These are phyloP conservation scores for Quercus agrifolia DNA, from an alignment of 306 rosid genomes.

Conservation along the genomic window DNA sequence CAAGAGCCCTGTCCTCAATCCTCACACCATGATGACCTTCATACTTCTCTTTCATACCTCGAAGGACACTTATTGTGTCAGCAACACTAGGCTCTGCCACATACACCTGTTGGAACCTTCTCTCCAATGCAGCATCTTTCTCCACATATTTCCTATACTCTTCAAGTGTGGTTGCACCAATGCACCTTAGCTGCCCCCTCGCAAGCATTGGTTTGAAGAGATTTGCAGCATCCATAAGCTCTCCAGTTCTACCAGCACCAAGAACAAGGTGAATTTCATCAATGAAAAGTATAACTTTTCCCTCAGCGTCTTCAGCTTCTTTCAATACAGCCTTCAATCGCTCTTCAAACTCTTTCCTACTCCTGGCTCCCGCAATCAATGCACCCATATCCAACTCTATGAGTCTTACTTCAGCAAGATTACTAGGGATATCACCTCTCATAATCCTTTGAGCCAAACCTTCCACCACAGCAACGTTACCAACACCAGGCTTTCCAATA, in stretches of 20 bases:
- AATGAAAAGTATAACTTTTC: constrained; percentile 80
- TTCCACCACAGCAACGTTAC: constrained; percentile 91
- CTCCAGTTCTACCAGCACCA: constrained; percentile 86
- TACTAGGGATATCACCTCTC: constrained; percentile 79
- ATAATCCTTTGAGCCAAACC: constrained; percentile 87
- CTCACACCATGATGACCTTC: constrained; percentile 96
- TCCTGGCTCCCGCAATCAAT: constrained; percentile 74
- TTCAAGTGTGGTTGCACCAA: constrained; percentile 90
- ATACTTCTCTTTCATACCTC: constrained; percentile 79
- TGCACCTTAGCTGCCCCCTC: constrained; percentile 86
- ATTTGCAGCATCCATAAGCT: constrained; percentile 96
- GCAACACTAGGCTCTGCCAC: constrained; percentile 90
- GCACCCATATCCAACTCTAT: constrained; percentile 96
- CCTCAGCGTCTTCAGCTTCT: constrained; percentile 89
- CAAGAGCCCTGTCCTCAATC: constrained; percentile 75
- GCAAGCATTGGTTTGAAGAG: constrained; percentile 94
- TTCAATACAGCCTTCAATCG: constrained; percentile 78
- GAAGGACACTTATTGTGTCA: constrained; percentile 77
- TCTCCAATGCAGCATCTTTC: constrained; percentile 94
- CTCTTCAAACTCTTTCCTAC: constrained; percentile 84
- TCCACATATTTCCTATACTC: constrained; percentile 90
- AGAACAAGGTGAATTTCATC: constrained; percentile 90
- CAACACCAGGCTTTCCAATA: constrained; percentile 95
- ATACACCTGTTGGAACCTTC: constrained; percentile 86
- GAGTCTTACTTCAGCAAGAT: constrained; percentile 79